phyloP scores from a whole-genome alignment of 2,329 filamentous ascomycete species.

The Pyricularia grisea region DNA sequence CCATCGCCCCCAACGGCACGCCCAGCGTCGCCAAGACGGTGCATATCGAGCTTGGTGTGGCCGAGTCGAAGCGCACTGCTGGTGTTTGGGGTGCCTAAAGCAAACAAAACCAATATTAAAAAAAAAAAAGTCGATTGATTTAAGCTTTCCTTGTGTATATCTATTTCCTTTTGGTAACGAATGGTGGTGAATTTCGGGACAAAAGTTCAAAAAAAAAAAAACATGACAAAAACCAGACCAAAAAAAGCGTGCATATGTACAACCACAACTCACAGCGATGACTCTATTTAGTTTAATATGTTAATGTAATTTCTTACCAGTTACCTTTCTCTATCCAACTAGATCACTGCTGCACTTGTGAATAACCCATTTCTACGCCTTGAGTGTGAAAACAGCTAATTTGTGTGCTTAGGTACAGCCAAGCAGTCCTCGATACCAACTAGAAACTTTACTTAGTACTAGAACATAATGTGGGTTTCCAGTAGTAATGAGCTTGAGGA shows the following conservation, averaged over 20 bases:
- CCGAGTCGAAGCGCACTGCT: not conserved
- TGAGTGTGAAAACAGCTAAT: no score
- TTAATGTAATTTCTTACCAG: not conserved
- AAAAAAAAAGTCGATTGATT: not conserved
- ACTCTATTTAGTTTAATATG: not conserved
- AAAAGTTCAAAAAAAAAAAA: not conserved
- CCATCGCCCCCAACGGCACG: conserved; percentile 30
- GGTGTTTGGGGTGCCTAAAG: not conserved
- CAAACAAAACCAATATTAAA: no score
- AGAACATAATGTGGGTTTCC: no score
- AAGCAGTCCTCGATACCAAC: no score
- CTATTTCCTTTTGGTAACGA: no score
- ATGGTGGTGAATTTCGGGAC: no score
- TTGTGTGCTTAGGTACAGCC: no score
- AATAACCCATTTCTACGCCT: no score
- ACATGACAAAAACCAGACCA: not conserved
- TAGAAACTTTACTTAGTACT: no score
- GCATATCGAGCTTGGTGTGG: conserved; percentile 11
- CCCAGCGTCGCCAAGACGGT: conserved; percentile 36
- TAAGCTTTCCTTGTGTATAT: no score
- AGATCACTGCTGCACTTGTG: no score
- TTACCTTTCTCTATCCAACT: not conserved
- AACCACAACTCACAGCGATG: not conserved
- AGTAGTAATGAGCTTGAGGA: no score
- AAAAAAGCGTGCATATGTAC: not conserved